A percentile compares a stretch with the other conserved stretches of the same genome.
Conservation (phyloP, 768 basidiomycete species). For the Leccinum subtestaceum region DNA sequence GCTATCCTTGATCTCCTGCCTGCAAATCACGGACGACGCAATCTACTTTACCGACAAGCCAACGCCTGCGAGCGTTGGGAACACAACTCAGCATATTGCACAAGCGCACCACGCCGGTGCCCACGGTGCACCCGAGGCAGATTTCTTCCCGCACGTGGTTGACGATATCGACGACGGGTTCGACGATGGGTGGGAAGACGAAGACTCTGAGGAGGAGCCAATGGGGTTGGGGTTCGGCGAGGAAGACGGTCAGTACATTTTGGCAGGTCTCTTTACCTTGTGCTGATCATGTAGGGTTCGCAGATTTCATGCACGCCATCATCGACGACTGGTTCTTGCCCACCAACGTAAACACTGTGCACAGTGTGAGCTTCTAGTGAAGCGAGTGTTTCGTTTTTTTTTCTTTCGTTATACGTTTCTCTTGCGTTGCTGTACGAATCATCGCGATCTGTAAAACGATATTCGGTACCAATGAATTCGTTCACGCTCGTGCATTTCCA, state of each 20-base stretch:
- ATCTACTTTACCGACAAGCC: conserved; percentile 43
- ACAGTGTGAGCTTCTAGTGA: conserved; percentile 24
- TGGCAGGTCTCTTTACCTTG: not conserved
- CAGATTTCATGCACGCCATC: conserved; percentile 14
- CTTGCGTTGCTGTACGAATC: not conserved
- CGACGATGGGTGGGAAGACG: conserved; percentile 16
- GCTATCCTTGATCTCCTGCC: conserved; percentile 41
- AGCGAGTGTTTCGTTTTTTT: not conserved
- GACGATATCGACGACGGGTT: conserved; percentile 13
- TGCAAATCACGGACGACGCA: conserved; percentile 54
- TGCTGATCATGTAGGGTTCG: conserved; percentile 4
- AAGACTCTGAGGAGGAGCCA: conserved; percentile 12
- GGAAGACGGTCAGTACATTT: conserved; percentile 9
- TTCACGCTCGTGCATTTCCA: not conserved
- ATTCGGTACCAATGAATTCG: not conserved
- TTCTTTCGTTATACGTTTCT: not conserved
- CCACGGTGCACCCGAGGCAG: conserved; percentile 1
- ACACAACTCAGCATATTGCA: not conserved
- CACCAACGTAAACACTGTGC: conserved; percentile 22
- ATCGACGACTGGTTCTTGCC: conserved; percentile 25
- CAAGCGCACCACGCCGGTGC: not conserved
- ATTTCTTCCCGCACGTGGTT: not conserved
- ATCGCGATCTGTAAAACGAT: not conserved
- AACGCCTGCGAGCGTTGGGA: not conserved
- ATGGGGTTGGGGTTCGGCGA: conserved; percentile 2